Percentiles rank a stretch among this genome's conserved stretches.
Evolutionary conservation across 805 yeast species (phyloP).

Genomic region (Kuraishia ogatae): DNA sequence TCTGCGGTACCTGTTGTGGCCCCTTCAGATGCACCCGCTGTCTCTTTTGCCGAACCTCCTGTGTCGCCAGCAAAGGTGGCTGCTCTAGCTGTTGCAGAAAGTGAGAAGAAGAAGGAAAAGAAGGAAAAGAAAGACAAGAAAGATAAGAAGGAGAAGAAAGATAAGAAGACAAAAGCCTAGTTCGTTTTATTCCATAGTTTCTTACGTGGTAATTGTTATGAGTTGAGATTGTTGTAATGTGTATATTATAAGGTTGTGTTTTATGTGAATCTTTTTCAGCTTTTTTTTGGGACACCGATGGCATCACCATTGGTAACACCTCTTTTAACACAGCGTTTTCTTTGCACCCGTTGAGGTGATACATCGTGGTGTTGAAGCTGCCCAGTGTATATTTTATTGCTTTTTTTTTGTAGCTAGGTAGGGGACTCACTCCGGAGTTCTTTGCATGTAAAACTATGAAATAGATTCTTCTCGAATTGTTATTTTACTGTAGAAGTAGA

Average conservation of each 20-base stretch:
- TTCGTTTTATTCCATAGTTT: not conserved
- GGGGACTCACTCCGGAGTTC: not conserved
- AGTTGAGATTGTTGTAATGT: not conserved
- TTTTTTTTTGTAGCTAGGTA: not conserved
- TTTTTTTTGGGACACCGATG: not conserved
- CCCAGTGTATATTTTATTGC: not conserved
- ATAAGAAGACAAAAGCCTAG: conserved; percentile 3
- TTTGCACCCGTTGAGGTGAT: not conserved
- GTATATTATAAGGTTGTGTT: not conserved
- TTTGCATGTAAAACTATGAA: not conserved
- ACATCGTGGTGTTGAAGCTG: not conserved
- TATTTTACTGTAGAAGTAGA: too few species aligned
- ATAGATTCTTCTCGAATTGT: not conserved
- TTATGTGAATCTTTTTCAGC: not conserved
- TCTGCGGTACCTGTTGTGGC: conserved; percentile 2
- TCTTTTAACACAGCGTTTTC: not conserved
- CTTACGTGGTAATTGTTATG: not conserved
- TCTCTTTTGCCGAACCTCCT: conserved; percentile 11
- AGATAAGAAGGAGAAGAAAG: conserved; percentile 6
- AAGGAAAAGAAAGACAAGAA: conserved; percentile 16
- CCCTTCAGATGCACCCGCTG: conserved; percentile 15
- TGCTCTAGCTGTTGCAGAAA: conserved; percentile 5
- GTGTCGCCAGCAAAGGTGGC: conserved; percentile 9
- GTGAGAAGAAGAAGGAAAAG: conserved; percentile 19
- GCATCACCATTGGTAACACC: not conserved